phyloP scores from a whole-genome alignment of 345 rosid species.

The Zanthoxylum bungeanum region DNA sequence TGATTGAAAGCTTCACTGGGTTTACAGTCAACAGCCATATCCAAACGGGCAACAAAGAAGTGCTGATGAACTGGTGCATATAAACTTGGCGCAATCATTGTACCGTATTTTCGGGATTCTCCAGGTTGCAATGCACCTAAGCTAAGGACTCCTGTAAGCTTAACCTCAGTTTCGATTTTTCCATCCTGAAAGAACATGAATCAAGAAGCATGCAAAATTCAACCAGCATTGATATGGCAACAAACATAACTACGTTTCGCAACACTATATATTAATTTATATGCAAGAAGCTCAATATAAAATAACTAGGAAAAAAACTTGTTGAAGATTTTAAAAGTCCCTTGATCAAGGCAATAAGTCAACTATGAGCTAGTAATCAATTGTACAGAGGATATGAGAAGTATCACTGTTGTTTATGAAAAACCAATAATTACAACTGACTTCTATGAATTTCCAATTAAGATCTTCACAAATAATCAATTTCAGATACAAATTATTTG shows the following conservation, averaged over 20 bases:
- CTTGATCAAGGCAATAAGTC: neutral
- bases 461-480: neutral
- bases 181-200: constrained; percentile 58
- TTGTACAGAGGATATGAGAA: neutral
- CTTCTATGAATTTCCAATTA: neutral
- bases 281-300: neutral
- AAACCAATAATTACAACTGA: neutral
- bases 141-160: constrained; percentile 88
- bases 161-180: constrained; percentile 90
- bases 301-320: neutral
- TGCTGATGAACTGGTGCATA: constrained; percentile 97
- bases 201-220: neutral
- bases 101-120: constrained; percentile 82
- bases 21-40: constrained; percentile 88
- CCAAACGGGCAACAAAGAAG: constrained; percentile 89
- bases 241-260: neutral
- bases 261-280: neutral
- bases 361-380: neutral
- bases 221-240: neutral
- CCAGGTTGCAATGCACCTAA: constrained; percentile 91
- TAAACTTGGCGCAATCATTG: constrained; percentile 83
- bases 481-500: constrained; percentile 6
- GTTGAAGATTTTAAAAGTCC: neutral
- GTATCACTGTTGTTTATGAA: neutral
- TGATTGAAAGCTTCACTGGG: constrained; percentile 90